phyloP scores from a whole-genome alignment of 345 rosid genomes.

The Sonneratia caseolaris region DNA sequence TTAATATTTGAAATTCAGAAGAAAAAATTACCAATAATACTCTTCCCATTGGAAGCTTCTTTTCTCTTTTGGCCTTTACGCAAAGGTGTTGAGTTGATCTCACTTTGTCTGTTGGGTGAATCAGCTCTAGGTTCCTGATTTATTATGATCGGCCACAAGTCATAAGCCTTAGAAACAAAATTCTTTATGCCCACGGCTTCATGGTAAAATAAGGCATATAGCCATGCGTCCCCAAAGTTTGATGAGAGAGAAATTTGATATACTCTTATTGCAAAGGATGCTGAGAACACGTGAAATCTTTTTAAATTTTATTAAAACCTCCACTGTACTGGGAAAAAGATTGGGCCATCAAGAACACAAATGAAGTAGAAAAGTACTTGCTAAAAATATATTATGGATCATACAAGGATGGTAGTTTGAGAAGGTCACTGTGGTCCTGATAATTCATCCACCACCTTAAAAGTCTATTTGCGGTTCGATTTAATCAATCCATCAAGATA shows the following conservation, averaged over 20 bases:
- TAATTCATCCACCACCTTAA: neutral
- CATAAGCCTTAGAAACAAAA: neutral
- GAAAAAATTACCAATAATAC: neutral
- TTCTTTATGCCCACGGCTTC: neutral
- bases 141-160: neutral
- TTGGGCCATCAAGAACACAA: no score
- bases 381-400: no score
- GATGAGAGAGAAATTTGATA: neutral
- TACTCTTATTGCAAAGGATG: neutral
- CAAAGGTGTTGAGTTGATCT: neutral
- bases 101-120: neutral
- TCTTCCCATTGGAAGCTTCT: neutral
- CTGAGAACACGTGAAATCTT: neutral
- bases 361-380: no score
- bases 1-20: neutral
- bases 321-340: neutral
- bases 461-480: neutral
- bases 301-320: neutral
- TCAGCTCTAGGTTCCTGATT: constrained; percentile 1
- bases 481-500: neutral
- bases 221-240: neutral
- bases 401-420: no score
- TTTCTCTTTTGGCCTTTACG: neutral
- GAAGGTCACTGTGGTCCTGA: neutral
- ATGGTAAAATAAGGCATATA: neutral